phyloP scores from a whole-genome alignment of 2,329 filamentous ascomycete genomes.

The Xenosphaeropsis pyriputrescens region DNA sequence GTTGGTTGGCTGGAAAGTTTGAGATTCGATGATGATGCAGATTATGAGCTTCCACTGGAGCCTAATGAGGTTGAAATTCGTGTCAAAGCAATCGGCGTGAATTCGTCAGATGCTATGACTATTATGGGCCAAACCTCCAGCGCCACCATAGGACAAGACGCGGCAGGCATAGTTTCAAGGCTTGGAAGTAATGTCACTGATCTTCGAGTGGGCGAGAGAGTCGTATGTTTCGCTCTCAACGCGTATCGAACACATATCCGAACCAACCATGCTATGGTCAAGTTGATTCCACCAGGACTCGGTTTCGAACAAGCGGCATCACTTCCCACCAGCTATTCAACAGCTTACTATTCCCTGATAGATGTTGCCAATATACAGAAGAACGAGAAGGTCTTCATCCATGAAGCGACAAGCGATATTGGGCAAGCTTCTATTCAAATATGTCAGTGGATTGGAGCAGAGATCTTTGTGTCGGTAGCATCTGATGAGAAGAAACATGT shows the following conservation, averaged over 20 bases:
- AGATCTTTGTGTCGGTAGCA: conserved; percentile 25
- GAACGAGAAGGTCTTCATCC: conserved; percentile 6
- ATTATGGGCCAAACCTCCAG: neutral
- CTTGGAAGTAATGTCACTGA: neutral
- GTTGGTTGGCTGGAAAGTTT: conserved; percentile 14
- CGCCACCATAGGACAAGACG: neutral
- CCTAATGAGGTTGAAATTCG: neutral
- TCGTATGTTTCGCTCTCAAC: neutral
- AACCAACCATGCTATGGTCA: neutral
- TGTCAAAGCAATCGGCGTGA: neutral
- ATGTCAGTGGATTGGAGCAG: conserved; percentile 8
- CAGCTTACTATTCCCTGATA: conserved; percentile 26
- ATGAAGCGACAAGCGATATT: conserved; percentile 6
- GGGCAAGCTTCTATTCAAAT: conserved; percentile 7
- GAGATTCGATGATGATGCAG: conserved; percentile 11
- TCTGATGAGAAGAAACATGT: conserved; percentile 20
- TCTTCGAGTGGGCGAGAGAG: neutral
- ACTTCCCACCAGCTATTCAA: conserved; percentile 22
- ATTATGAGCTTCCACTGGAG: neutral
- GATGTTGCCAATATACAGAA: conserved; percentile 8
- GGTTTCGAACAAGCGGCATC: conserved; percentile 21
- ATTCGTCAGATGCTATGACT: neutral
- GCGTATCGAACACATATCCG: neutral
- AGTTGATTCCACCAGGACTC: conserved; percentile 20
- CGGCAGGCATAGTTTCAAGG: neutral